Conservation (phyloP, 768 basidiomycete genomes). For the Pisolithus albus region DNA sequence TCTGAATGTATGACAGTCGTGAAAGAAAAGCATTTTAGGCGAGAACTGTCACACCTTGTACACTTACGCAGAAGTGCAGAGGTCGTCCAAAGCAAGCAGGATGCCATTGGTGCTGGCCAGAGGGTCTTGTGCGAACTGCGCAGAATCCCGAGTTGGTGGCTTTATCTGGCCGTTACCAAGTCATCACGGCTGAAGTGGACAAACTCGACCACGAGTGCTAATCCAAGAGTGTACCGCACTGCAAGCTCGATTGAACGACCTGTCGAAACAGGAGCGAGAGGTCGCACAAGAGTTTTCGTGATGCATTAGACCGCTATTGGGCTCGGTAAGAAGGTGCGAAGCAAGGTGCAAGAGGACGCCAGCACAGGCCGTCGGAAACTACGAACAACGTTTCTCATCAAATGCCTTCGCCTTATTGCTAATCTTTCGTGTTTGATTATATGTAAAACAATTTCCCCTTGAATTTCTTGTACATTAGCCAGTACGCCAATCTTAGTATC, state of each 20-base stretch:
- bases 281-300: slow-evolving; percentile 63
- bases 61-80: slow-evolving; percentile 73
- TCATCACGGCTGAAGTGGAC: slow-evolving; percentile 79
- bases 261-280: slow-evolving; percentile 75
- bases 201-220: slow-evolving; percentile 81
- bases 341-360: slow-evolving; percentile 84
- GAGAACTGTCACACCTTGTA: slow-evolving; percentile 72
- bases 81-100: slow-evolving; percentile 70
- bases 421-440: too few species aligned
- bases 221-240: slow-evolving; percentile 80
- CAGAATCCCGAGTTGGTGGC: slow-evolving; percentile 86
- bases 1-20: slow-evolving; percentile 86
- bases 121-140: slow-evolving; percentile 68
- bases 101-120: slow-evolving; percentile 46
- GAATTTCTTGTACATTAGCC: too few species aligned
- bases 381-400: too few species aligned
- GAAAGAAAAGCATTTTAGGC: slow-evolving; percentile 90
- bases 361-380: too few species aligned
- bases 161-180: slow-evolving; percentile 70
- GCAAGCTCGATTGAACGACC: slow-evolving; percentile 58
- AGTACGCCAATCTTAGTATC: too few species aligned
- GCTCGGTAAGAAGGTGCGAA: slow-evolving; percentile 67
- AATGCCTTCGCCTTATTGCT: too few species aligned
- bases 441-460: too few species aligned
- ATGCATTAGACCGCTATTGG: slow-evolving; percentile 82